Percentiles rank a stretch among this genome's conserved stretches.
Evolutionary conservation across 768 basidiomycete genomes (phyloP).

Genomic region (Serendipita indica): DNA sequence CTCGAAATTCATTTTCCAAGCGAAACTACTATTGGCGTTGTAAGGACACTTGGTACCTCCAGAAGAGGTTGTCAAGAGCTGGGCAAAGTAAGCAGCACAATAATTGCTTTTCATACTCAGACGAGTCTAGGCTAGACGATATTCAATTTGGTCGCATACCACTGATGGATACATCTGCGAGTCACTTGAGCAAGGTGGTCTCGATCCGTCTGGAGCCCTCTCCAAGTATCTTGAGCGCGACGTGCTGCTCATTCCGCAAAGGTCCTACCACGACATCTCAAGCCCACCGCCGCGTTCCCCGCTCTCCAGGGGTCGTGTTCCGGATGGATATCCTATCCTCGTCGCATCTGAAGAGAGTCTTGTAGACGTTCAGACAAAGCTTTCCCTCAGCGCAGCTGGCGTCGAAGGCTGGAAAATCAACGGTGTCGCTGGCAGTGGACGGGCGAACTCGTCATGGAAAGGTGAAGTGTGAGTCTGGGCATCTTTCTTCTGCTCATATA

Average conservation of each 20-base stretch:
- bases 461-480: constrained; percentile 27
- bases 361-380: constrained; percentile 29
- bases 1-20: constrained; percentile 47
- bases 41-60: constrained; percentile 45
- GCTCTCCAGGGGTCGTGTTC: constrained; percentile 29
- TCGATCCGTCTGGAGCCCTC: constrained; percentile 38
- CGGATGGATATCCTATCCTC: constrained; percentile 58
- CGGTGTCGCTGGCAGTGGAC: constrained; percentile 36
- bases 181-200: constrained; percentile 20
- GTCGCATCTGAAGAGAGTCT: constrained; percentile 56
- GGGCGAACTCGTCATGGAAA: constrained; percentile 42
- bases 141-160: constrained; percentile 33
- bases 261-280: constrained; percentile 40
- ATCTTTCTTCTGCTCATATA: background rate
- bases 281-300: constrained; percentile 41
- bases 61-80: constrained; percentile 31
- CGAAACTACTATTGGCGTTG: constrained; percentile 40
- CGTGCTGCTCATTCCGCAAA: constrained; percentile 54
- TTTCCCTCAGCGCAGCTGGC: constrained; percentile 23
- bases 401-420: constrained; percentile 26
- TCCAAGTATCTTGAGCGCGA: constrained; percentile 46
- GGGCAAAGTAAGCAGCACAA: constrained; percentile 44
- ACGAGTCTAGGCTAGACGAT: constrained; percentile 40
- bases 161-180: constrained; percentile 55
- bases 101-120: background rate